These are phyloP conservation scores for Pinus tabuliformis DNA, from an alignment of 75 land plant genomes.

Conservation along the genomic window DNA sequence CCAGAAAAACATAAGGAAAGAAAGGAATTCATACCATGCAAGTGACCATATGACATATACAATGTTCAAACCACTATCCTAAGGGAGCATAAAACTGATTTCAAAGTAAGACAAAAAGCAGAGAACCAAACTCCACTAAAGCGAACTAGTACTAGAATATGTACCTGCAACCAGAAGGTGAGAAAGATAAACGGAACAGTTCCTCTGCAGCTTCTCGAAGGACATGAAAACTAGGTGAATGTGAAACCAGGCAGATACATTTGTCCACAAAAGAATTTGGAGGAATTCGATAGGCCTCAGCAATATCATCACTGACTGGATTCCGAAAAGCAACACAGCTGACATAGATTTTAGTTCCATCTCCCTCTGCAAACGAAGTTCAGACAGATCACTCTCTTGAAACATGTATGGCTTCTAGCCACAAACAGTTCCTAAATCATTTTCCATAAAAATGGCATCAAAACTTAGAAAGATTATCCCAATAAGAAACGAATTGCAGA, in stretches of 20 bases:
- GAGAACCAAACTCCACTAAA: not conserved
- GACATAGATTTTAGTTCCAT: constrained; percentile 95
- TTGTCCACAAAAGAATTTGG: constrained; percentile 92
- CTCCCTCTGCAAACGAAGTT: constrained; percentile 70
- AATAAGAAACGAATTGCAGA: not conserved
- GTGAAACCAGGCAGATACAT: constrained; percentile 95
- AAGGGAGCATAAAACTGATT: not conserved
- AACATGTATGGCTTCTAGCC: not conserved
- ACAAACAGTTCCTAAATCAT: not conserved
- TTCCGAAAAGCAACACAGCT: constrained; percentile 97
- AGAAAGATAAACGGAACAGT: constrained; percentile 82
- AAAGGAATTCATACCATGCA: not conserved
- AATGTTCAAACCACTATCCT: not conserved
- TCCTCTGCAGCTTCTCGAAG: constrained; percentile 81
- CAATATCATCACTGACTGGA: constrained; percentile 92
- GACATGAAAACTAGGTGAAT: constrained; percentile 71
- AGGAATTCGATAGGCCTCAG: constrained; percentile 85
- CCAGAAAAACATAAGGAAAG: not conserved
- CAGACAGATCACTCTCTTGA: not conserved
- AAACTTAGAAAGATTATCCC: not conserved
- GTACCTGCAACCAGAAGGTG: constrained; percentile 79
- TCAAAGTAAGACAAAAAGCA: not conserved
- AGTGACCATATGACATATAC: no score
- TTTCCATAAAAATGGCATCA: not conserved
- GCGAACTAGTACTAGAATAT: not conserved